Percentiles rank a stretch among this genome's conserved stretches.
phyloP scores from a whole-genome alignment of 345 rosid species.

The Lepidium africanum region DNA sequence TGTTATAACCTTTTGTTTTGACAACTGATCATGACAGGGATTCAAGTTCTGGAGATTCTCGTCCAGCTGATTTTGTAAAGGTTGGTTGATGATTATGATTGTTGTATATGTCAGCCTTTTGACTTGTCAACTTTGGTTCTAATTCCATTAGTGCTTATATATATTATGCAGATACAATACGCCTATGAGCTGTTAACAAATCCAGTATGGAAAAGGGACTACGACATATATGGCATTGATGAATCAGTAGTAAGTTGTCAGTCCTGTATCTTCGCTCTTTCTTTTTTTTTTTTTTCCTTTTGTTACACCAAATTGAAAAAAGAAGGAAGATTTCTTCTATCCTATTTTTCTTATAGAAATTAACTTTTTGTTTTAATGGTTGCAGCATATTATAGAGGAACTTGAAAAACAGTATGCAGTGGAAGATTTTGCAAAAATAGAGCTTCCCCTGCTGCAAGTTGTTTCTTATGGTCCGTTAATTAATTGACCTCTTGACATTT shows the following conservation, averaged over 20 bases:
- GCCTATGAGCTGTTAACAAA: constrained; percentile 74
- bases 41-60: constrained; percentile 36
- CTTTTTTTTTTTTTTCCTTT: background rate
- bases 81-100: constrained; percentile 27
- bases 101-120: background rate
- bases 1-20: background rate
- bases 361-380: constrained; percentile 16
- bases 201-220: constrained; percentile 74
- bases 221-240: constrained; percentile 69
- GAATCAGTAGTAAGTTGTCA: constrained; percentile 61
- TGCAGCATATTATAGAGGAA: constrained; percentile 53
- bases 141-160: background rate
- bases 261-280: background rate
- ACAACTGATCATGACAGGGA: constrained; percentile 44
- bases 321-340: background rate
- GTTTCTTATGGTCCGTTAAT: constrained; percentile 52
- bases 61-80: constrained; percentile 50
- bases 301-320: background rate
- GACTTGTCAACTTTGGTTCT: background rate
- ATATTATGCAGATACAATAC: constrained; percentile 56
- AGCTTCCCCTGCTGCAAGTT: constrained; percentile 49
- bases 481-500: background rate
- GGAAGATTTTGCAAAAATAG: constrained; percentile 37
- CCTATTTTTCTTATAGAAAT: background rate
- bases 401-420: constrained; percentile 37